Percentiles rank a stretch among this genome's conserved stretches.
Evolutionary conservation across 2,329 filamentous ascomycete species (phyloP).

Genomic region (Arthroderma sp.): DNA sequence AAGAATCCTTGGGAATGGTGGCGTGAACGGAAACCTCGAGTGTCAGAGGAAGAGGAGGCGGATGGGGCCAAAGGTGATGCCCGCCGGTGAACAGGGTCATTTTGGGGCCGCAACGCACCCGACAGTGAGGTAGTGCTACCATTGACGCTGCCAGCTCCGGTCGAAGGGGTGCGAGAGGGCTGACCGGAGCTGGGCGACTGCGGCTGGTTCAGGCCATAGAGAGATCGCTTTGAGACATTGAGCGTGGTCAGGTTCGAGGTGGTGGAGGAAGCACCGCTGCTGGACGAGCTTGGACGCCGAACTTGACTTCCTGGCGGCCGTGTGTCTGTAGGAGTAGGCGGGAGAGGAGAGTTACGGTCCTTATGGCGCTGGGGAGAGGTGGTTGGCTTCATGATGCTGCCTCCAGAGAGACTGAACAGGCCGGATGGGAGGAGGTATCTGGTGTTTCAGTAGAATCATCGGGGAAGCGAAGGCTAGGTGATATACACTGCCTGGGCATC

Average conservation of each 20-base stretch:
- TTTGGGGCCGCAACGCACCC: conserved; percentile 28
- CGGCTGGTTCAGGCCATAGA: conserved; percentile 23
- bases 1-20: conserved; percentile 57
- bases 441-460: neutral
- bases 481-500: neutral
- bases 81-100: conserved; percentile 25
- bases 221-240: conserved; percentile 30
- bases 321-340: conserved; percentile 14
- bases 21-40: conserved; percentile 33
- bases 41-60: conserved; percentile 18
- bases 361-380: conserved; percentile 12
- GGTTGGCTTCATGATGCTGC: conserved; percentile 2
- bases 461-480: no score
- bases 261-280: conserved; percentile 36
- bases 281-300: conserved; percentile 32
- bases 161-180: conserved; percentile 21
- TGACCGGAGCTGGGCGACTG: neutral
- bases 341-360: conserved; percentile 15
- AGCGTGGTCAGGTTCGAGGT: conserved; percentile 35
- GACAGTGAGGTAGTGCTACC: conserved; percentile 28
- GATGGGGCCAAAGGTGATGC: conserved; percentile 27
- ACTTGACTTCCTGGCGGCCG: conserved; percentile 18
- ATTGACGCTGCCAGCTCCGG: conserved; percentile 19
- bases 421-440: neutral
- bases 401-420: neutral